Conservation (phyloP, 768 basidiomycete genomes). For the Trametes punicea region DNA sequence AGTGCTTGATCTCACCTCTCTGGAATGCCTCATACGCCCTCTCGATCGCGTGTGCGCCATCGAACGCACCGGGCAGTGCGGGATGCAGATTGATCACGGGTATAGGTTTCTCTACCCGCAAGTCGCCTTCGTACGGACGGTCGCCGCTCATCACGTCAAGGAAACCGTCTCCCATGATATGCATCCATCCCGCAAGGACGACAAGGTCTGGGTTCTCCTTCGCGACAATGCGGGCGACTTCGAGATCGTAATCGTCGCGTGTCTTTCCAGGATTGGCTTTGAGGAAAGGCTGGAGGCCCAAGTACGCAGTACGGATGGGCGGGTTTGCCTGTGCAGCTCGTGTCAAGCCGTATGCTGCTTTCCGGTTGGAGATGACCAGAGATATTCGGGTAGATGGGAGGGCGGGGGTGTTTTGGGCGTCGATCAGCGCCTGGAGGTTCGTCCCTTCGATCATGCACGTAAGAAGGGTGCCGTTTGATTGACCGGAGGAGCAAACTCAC, state of each 20-base stretch:
- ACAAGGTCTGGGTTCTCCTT: slow-evolving; percentile 73
- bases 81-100: slow-evolving; percentile 97
- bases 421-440: slow-evolving; percentile 94
- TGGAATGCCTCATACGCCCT: slow-evolving; percentile 88
- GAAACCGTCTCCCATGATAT: slow-evolving; percentile 83
- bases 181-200: slow-evolving; percentile 99
- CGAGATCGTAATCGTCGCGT: slow-evolving; percentile 80
- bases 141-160: slow-evolving; percentile 59
- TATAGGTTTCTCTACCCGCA: slow-evolving; percentile 39
- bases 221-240: slow-evolving; percentile 69
- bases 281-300: slow-evolving; percentile 82
- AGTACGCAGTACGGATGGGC: slow-evolving; percentile 77
- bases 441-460: slow-evolving; percentile 55
- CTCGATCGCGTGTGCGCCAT: slow-evolving; percentile 89
- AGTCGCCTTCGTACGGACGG: slow-evolving; percentile 34
- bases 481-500: slow-evolving; percentile 29
- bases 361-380: slow-evolving; percentile 89
- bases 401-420: slow-evolving; percentile 73
- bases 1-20: slow-evolving; percentile 69
- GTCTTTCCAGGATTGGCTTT: slow-evolving; percentile 70
- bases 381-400: slow-evolving; percentile 69
- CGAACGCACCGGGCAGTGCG: slow-evolving; percentile 93
- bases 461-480: not conserved
- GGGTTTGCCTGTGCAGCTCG: slow-evolving; percentile 72
- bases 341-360: slow-evolving; percentile 83